phyloP scores from a whole-genome alignment of 768 basidiomycete genomes.

The Amanita pseudoporphyria region DNA sequence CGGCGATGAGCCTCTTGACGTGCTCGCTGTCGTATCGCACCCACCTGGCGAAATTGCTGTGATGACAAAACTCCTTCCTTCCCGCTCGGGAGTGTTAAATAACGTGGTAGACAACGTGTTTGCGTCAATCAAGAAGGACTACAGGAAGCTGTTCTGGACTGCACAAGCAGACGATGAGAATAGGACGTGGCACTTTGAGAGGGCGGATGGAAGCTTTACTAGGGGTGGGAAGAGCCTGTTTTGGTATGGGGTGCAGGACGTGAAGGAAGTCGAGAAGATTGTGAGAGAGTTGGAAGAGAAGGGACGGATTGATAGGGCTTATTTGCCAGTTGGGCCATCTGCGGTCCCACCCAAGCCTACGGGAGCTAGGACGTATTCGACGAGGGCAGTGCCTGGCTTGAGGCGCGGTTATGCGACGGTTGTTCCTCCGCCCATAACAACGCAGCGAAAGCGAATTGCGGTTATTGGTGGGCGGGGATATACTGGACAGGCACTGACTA shows the following conservation, averaged over 20 bases:
- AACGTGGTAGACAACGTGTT: conserved; percentile 97
- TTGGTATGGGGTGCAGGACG: conserved; percentile 95
- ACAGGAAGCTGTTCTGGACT: conserved; percentile 96
- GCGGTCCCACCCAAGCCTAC: conserved; percentile 44
- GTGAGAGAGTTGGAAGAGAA: conserved; percentile 69
- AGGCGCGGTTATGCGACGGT: conserved; percentile 75
- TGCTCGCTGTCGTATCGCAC: conserved; percentile 88
- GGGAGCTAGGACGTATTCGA: conserved; percentile 50
- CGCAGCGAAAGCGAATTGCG: conserved; percentile 79
- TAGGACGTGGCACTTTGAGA: conserved; percentile 97
- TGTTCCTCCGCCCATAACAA: conserved; percentile 33
- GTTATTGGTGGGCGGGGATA: conserved; percentile 94
- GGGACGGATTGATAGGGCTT: conserved; percentile 79
- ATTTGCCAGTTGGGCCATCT: conserved; percentile 79
- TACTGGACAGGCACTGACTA: conserved; percentile 88
- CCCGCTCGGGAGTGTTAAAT: conserved; percentile 84
- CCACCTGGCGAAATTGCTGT: conserved; percentile 85
- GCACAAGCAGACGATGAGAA: conserved; percentile 94
- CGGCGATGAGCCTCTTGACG: conserved; percentile 97
- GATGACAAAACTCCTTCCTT: conserved; percentile 86
- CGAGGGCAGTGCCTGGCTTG: conserved; percentile 40
- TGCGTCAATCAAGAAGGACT: conserved; percentile 91
- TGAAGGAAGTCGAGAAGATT: conserved; percentile 82
- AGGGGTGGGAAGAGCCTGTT: conserved; percentile 89
- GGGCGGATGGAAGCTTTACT: conserved; percentile 96